These are phyloP conservation scores for Linnemannia hyalina DNA, from an alignment of 192 early-diverging fungal genomes.

Conservation along the genomic window DNA sequence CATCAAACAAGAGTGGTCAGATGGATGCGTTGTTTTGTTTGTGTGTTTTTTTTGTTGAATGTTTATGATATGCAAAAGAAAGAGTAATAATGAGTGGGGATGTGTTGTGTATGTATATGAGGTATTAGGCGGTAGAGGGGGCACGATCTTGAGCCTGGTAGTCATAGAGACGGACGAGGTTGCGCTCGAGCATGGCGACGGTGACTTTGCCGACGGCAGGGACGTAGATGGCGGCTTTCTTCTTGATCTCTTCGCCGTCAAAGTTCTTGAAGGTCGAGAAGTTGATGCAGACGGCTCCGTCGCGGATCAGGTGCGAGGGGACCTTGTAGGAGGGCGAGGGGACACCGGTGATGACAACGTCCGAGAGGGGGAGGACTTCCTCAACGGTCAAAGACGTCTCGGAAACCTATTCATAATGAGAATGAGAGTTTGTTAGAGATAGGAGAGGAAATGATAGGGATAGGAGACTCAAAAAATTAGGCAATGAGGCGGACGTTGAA, in stretches of 20 bases:
- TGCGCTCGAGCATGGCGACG: constrained; percentile 98
- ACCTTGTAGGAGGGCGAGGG: constrained; percentile 91
- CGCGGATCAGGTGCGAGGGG: constrained; percentile 87
- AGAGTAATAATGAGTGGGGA: background rate
- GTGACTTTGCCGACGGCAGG: constrained; percentile 98
- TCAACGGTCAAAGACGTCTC: constrained; percentile 80
- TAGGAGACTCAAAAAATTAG: constrained; percentile 6
- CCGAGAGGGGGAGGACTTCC: constrained; percentile 87
- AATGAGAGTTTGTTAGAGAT: background rate
- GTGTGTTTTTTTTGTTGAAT: background rate
- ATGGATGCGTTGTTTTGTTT: background rate
- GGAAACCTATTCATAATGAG: constrained; percentile 62
- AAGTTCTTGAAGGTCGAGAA: constrained; percentile 98
- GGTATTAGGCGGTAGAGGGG: constrained; percentile 16
- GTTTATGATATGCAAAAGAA: background rate
- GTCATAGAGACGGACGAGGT: constrained; percentile 90
- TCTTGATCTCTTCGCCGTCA: constrained; percentile 87
- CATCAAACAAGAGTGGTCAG: background rate
- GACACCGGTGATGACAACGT: constrained; percentile 99
- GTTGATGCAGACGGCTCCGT: constrained; percentile 98
- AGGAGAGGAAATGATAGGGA: background rate
- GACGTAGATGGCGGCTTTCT: constrained; percentile 96
- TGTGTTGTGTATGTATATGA: background rate
- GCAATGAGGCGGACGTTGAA: background rate
- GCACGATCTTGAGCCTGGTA: constrained; percentile 63